Evolutionary conservation across 75 land plant genomes (phyloP), one percentile per base, ranked within the genome.

Genomic region (Sequoia sempervirens): DNA sequence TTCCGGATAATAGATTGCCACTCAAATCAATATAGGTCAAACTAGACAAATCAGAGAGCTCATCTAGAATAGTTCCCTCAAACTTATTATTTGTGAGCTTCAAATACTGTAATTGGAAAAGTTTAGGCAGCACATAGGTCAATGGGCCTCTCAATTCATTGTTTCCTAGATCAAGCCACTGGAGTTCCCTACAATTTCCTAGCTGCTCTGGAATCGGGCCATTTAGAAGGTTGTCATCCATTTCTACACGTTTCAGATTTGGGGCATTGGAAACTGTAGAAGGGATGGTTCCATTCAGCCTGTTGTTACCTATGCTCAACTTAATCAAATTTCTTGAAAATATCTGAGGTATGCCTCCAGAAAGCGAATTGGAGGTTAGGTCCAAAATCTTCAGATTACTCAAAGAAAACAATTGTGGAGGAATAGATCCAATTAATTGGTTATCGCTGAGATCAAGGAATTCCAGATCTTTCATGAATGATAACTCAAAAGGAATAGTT

Each of bases 131-230:
- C 53, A 64, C 56, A 36, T 66, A 45, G 37, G 94, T 89, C 56
- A 92, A 80, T 36, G 46, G 37, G 37, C 89, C 89, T n/a, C 50
- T 45, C 45, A 88, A 84, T 14, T 81, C 50, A 64, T 88, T 86
- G 79, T 82, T 78, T 40, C 83, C 74, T 0, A 88, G 38, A 43
- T 84, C 74, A 52, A 89, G 88, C 26, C 84, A 36, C 43, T 56
- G 72, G 85, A 91, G 50, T 56, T 81, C 72, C 28, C 54, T 69
- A 38, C 92, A 86, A 45, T 81, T 82, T 34, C 85, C 86, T 66
- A 93, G 84, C 84, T 91, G 41, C 14, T 91, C 94, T 20, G 80
- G 73, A 36, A 34, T 14, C 47, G 91, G 91, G 54, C 70, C 83
- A 64, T 88, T 89, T 47, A 92, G 70, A 43, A 68, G 9, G 38